A percentile compares a stretch with the other conserved stretches of the same genome.
These are phyloP conservation scores for Boletellus sp. DNA, from an alignment of 1,284 basidiomycete genomes.

Conservation along the genomic window DNA sequence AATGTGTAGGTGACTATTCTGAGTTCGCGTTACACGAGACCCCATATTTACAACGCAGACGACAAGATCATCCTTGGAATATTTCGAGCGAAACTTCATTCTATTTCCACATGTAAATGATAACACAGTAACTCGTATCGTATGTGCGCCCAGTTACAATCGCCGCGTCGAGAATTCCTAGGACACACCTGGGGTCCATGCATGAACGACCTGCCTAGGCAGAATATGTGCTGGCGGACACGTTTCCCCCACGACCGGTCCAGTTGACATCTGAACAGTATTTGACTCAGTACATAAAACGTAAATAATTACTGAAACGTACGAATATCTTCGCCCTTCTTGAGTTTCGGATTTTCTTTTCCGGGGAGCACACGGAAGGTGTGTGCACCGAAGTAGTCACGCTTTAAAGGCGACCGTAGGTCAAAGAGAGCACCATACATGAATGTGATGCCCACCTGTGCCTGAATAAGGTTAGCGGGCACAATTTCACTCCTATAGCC, in stretches of 20 bases:
- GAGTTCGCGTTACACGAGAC: no score
- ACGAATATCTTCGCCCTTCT: slow-evolving; percentile 86
- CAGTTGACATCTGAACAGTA: slow-evolving; percentile 72
- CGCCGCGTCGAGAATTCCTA: not conserved
- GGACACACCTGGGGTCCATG: no score
- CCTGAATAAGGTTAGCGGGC: slow-evolving; percentile 94
- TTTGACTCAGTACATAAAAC: slow-evolving; percentile 7
- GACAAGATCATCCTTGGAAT: no score
- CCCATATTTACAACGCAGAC: no score
- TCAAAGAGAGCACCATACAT: slow-evolving; percentile 21
- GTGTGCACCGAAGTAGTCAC: slow-evolving; percentile 92
- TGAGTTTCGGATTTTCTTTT: slow-evolving; percentile 81
- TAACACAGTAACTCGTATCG: slow-evolving; percentile 13
- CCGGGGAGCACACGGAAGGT: slow-evolving; percentile 91
- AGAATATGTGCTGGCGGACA: slow-evolving; percentile 89
- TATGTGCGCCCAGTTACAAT: slow-evolving; percentile 18
- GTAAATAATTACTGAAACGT: slow-evolving; percentile 30
- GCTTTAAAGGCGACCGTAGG: slow-evolving; percentile 45
- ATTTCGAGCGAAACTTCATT: not conserved
- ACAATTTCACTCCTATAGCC: slow-evolving; percentile 92
- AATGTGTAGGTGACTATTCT: not conserved
- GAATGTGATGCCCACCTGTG: slow-evolving; percentile 53
- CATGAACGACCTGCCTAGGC: slow-evolving; percentile 52
- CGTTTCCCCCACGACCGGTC: slow-evolving; percentile 92
- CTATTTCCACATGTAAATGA: slow-evolving; percentile 11